A percentile compares a stretch with the other conserved stretches of the same genome.
phyloP scores from a whole-genome alignment of 176 grass and related monocot genomes.

The maize (Zea mays) region DNA sequence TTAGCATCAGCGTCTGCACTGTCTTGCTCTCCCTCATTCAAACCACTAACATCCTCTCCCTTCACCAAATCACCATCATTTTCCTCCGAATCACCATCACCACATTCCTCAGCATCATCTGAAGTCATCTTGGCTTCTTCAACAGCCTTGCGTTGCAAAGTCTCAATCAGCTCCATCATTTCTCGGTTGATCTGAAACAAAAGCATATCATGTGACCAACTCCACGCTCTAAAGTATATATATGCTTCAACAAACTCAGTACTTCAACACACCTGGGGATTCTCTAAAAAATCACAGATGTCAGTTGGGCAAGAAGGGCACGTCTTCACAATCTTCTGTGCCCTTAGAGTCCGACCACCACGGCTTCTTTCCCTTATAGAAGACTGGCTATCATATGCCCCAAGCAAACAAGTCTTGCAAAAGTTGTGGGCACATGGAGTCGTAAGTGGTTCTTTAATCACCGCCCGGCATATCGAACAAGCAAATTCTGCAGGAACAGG shows the following conservation, averaged over 20 bases:
- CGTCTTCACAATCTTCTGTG: constrained; percentile 83
- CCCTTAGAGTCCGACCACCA: constrained; percentile 68
- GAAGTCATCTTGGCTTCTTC: constrained; percentile 48
- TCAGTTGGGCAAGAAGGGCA: constrained; percentile 85
- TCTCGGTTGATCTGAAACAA: constrained; percentile 81
- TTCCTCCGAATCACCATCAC: constrained; percentile 36
- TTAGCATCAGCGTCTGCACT: background rate
- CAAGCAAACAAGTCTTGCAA: constrained; percentile 82
- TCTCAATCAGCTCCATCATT: constrained; percentile 74
- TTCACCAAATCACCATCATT: constrained; percentile 29
- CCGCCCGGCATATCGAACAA: constrained; percentile 65
- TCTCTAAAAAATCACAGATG: constrained; percentile 84
- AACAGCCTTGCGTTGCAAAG: constrained; percentile 45
- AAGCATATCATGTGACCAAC: constrained; percentile 8
- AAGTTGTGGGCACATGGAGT: constrained; percentile 96
- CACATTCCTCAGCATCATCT: constrained; percentile 36
- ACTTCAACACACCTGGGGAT: constrained; percentile 58
- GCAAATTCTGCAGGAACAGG: constrained; percentile 70
- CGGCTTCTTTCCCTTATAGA: constrained; percentile 80
- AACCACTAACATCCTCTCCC: constrained; percentile 36
- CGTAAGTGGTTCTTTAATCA: constrained; percentile 70
- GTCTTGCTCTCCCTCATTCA: constrained; percentile 36
- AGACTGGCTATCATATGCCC: constrained; percentile 52
- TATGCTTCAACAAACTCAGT: background rate
- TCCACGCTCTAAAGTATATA: background rate